Conservation (phyloP, 2,329 filamentous ascomycete species). For the Coleophoma crateriformis region DNA sequence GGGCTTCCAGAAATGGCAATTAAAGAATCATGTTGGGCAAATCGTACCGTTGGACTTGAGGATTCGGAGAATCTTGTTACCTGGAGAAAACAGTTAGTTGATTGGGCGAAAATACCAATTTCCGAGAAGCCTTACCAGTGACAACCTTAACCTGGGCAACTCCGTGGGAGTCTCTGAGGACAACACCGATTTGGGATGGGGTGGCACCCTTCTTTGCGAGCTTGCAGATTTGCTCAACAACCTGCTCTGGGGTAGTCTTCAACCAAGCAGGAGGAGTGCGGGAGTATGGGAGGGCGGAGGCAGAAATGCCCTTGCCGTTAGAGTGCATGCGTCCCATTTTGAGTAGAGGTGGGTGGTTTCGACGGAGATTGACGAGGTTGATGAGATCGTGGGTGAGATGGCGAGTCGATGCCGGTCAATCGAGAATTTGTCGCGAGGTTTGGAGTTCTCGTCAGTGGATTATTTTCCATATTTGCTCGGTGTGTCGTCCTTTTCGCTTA, state of each 20-base stretch:
- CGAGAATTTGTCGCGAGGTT: slow-evolving; percentile 5
- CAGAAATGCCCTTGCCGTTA: slow-evolving; percentile 98
- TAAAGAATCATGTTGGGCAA: slow-evolving; percentile 12
- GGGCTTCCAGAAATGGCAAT: slow-evolving; percentile 27
- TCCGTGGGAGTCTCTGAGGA: slow-evolving; percentile 97
- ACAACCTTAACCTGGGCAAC: slow-evolving; percentile 97
- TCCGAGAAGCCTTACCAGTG: slow-evolving; percentile 62
- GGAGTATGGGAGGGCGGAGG: slow-evolving; percentile 95
- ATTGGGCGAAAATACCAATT: not conserved
- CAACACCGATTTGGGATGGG: slow-evolving; percentile 97
- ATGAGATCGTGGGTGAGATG: slow-evolving; percentile 27
- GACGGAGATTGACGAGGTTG: slow-evolving; percentile 33
- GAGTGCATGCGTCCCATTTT: slow-evolving; percentile 94
- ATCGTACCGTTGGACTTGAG: slow-evolving; percentile 94
- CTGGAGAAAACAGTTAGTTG: slow-evolving; percentile 42
- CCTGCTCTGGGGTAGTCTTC: slow-evolving; percentile 97
- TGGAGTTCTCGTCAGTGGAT: not conserved
- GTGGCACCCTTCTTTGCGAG: slow-evolving; percentile 98
- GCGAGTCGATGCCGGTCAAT: slow-evolving; percentile 15
- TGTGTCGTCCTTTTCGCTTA: no score
- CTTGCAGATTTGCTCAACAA: slow-evolving; percentile 99
- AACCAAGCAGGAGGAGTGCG: slow-evolving; percentile 90
- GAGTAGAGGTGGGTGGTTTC: no score
- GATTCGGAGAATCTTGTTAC: slow-evolving; percentile 99
- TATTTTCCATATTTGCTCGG: no score